Evolutionary conservation across 306 rosid species (phyloP).

Genomic region (Cucurbita maxima): DNA sequence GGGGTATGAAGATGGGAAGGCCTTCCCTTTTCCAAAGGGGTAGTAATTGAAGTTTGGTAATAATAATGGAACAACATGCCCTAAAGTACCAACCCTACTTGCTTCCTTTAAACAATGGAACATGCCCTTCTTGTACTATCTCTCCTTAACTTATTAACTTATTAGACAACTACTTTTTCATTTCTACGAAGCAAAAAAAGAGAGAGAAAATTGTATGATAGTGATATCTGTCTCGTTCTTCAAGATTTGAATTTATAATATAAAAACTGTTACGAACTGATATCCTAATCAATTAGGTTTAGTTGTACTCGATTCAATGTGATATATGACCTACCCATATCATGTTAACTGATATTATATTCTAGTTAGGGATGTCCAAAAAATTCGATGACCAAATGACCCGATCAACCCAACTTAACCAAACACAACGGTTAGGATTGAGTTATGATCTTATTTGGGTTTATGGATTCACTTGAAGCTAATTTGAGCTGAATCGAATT

Average conservation of each 20-base stretch:
- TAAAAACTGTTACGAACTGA: background rate
- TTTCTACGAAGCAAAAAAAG: background rate
- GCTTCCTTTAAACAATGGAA: background rate
- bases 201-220: background rate
- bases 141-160: background rate
- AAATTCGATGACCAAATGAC: too few relatives aligned
- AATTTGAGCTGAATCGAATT: too few relatives aligned
- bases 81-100: conserved; percentile 2
- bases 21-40: background rate
- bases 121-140: background rate
- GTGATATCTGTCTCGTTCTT: background rate
- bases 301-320: background rate
- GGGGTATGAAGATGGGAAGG: background rate
- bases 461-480: too few relatives aligned
- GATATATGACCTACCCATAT: background rate
- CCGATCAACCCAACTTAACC: too few relatives aligned
- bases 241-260: background rate
- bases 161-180: conserved; percentile 1
- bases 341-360: background rate
- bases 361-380: too few relatives aligned
- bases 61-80: conserved; percentile 2
- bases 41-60: conserved; percentile 4
- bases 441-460: too few relatives aligned
- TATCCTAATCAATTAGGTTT: background rate
- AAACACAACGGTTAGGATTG: too few relatives aligned